Base-by-base conservation (phyloP, 805 yeast species). In the Saccharomyces mikatae region DNA sequence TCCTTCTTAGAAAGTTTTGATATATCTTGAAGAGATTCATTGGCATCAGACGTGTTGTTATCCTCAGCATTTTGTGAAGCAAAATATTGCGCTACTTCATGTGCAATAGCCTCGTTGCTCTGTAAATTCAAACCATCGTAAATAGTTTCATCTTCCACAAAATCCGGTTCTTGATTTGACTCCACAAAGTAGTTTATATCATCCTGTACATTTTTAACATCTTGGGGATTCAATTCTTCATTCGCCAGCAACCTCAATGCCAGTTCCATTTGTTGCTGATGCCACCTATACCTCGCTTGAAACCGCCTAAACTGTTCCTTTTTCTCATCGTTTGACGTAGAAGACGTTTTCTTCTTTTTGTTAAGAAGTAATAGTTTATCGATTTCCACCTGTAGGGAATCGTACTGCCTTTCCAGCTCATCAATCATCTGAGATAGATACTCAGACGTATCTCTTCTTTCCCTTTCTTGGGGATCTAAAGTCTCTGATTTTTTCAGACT, bases 131-230 rank as follows among this genome's bases (percentile, higher is more conserved):
- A 76, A 52, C 80, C 84, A 59, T 92, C 98, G 71, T 92, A 92
- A 59, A 92, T 83, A n/a, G 89, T 89, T 64, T 91, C 97, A 70
- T 92, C 96, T 65, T 89, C 97, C 32, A 91, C 84, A 68, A 90
- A 92, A 62, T 89, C 96, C 5, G 81, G 89, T 49, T 89, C 96
- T 72, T 87, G 94, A 68, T 91, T 92, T 51, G 89, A 84, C 61
- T 92, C 97, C 27, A 92, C 92, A 69, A 86, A 92, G 73, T 90
- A 92, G 62, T 82, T 87, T 65, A 92, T 86, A 67, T 92, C 97
- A 54, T 92, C 98, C 65, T 84, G 84, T 53, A 92, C 80, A 22
- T 77, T 82, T 63, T 82, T 85, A 5, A 92, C 83, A 54, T 80
- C 79, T 27, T 87, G 92, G 1, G 91, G 87, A 49, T 85, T 89